Evolutionary conservation across 1,284 basidiomycete genomes (phyloP).

Genomic region (Mycosarcoma maydis): DNA sequence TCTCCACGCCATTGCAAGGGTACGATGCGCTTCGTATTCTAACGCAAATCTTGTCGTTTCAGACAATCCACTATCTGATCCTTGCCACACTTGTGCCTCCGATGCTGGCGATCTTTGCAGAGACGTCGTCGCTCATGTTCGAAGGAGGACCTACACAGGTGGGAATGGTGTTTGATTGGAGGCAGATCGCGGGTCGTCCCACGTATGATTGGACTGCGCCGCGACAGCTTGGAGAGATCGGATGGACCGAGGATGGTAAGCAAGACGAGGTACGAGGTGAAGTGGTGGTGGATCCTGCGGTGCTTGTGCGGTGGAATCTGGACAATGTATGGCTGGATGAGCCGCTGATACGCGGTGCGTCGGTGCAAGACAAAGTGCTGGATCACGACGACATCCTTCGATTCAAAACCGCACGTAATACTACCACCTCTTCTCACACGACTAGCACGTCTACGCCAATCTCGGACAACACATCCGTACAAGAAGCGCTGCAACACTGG

Average conservation of each 20-base stretch:
- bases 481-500: constrained; percentile 72
- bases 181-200: constrained; percentile 76
- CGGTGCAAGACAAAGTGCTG: constrained; percentile 4
- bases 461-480: constrained; percentile 25
- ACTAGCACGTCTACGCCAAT: not conserved
- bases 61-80: constrained; percentile 89
- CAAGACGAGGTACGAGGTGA: not conserved
- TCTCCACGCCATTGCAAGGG: constrained; percentile 39
- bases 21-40: constrained; percentile 38
- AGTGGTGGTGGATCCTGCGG: constrained; percentile 6
- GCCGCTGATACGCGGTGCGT: not conserved
- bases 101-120: constrained; percentile 78
- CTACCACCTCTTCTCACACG: not conserved
- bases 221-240: not conserved
- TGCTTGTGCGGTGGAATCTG: constrained; percentile 27
- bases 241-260: not conserved
- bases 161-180: constrained; percentile 97
- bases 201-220: constrained; percentile 26
- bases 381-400: constrained; percentile 26
- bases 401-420: constrained; percentile 21
- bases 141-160: constrained; percentile 86
- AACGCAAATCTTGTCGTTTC: constrained; percentile 84
- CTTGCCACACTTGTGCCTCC: constrained; percentile 85
- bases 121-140: constrained; percentile 77
- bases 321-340: constrained; percentile 67